Conservation (phyloP, 2,329 filamentous ascomycete genomes). For the Aspergillus phoenicis region DNA sequence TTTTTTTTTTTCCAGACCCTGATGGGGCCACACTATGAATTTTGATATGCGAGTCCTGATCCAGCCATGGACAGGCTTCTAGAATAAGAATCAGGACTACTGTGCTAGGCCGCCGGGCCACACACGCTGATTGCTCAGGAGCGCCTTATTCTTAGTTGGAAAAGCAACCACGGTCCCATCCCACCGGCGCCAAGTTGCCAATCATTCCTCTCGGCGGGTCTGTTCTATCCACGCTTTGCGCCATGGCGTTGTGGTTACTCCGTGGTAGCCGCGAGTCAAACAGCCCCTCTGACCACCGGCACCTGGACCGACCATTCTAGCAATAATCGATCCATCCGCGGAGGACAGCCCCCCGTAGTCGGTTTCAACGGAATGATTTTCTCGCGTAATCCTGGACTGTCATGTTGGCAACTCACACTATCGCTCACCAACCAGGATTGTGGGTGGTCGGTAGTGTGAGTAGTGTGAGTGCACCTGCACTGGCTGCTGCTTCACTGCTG, state of each 20-base stretch:
- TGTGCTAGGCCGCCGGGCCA: background rate
- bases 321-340: constrained; percentile 1
- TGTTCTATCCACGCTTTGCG: background rate
- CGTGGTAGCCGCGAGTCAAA: background rate
- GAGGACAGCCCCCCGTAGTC: constrained; percentile 13
- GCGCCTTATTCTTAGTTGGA: background rate
- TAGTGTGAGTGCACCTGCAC: background rate
- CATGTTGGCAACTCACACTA: constrained; percentile 7
- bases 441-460: background rate
- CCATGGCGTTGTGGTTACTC: constrained; percentile 1
- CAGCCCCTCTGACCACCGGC: background rate
- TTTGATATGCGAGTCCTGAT: background rate
- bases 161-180: constrained; percentile 1
- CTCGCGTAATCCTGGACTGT: constrained; percentile 24
- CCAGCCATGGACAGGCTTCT: background rate
- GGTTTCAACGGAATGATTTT: constrained; percentile 19
- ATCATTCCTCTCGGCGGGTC: constrained; percentile 1
- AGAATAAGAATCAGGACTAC: constrained; percentile 5
- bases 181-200: constrained; percentile 2
- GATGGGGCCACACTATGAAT: constrained; percentile 9
- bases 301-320: background rate
- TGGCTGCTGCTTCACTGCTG: no score
- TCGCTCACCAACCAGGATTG: background rate
- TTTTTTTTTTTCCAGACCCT: background rate
- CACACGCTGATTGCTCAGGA: constrained; percentile 2